Conservation (phyloP, 1,139 yeast genomes). For the Saccharomyces hybrid region DNA sequence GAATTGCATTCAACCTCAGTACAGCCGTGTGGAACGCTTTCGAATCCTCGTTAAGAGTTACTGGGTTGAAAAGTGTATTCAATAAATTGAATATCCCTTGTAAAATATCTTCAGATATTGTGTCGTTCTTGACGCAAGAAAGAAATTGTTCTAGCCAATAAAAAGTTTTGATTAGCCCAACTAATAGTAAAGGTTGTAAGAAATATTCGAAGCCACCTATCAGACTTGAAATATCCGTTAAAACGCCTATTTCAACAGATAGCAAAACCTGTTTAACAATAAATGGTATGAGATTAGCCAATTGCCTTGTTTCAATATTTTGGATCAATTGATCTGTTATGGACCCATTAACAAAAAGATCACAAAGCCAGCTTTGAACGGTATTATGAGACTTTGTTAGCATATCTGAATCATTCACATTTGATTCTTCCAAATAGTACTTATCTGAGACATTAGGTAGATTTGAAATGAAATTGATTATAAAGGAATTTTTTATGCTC, state of each 20-base stretch:
- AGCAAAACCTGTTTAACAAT: conserved; percentile 66
- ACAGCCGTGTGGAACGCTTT: conserved; percentile 26
- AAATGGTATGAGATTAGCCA: conserved; percentile 61
- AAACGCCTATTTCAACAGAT: conserved; percentile 48
- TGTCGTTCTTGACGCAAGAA: conserved; percentile 17
- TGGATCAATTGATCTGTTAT: conserved; percentile 76
- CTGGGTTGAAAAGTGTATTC: conserved; percentile 24
- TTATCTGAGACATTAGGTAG: conserved; percentile 24
- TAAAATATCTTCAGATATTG: conserved; percentile 14
- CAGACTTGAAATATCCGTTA: conserved; percentile 36
- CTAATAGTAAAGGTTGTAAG: conserved; percentile 45
- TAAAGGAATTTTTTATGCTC: conserved; percentile 18
- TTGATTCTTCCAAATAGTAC: conserved; percentile 13
- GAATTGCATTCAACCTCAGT: conserved; percentile 25
- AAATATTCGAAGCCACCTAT: conserved; percentile 60
- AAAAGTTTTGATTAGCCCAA: conserved; percentile 28
- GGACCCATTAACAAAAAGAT: conserved; percentile 79
- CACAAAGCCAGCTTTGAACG: conserved; percentile 70
- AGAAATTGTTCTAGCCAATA: conserved; percentile 29
- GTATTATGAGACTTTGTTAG: conserved; percentile 34
- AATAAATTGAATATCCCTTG: conserved; percentile 22
- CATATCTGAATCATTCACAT: conserved; percentile 12
- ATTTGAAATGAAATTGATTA: conserved; percentile 21
- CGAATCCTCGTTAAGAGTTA: conserved; percentile 28
- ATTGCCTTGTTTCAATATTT: conserved; percentile 58